Percentiles rank a stretch among this genome's conserved stretches.
Conservation (phyloP, 306 rosid species). For the Dalbergia cochinchinensis region DNA sequence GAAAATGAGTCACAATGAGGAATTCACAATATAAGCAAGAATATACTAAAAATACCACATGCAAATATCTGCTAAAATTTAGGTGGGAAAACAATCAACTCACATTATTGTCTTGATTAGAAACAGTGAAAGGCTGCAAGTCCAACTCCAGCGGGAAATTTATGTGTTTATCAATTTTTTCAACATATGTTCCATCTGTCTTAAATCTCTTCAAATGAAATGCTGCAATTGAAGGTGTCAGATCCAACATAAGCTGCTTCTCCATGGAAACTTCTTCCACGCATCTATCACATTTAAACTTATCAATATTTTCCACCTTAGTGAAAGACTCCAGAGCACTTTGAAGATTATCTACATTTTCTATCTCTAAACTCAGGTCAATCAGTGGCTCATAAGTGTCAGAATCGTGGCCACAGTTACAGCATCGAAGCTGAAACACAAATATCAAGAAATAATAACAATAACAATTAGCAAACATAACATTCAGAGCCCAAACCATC, state of each 20-base stretch:
- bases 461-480: conserved; percentile 11
- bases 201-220: conserved; percentile 90
- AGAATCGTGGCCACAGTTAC: conserved; percentile 75
- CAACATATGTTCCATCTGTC: conserved; percentile 63
- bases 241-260: conserved; percentile 76
- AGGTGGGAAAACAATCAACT: conserved; percentile 42
- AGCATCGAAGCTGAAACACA: conserved; percentile 78
- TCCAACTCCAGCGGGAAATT: conserved; percentile 84
- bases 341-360: conserved; percentile 66
- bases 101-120: conserved; percentile 54
- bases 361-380: conserved; percentile 91
- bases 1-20: conserved; percentile 34
- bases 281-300: conserved; percentile 76
- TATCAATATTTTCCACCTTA: conserved; percentile 73
- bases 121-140: conserved; percentile 67
- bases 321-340: conserved; percentile 86
- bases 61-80: neutral
- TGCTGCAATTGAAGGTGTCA: conserved; percentile 76
- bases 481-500: conserved; percentile 1
- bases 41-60: neutral
- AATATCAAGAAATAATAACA: neutral
- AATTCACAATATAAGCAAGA: conserved; percentile 12
- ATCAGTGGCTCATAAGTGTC: conserved; percentile 77
- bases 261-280: conserved; percentile 74
- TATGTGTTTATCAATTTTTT: conserved; percentile 85